These are phyloP conservation scores for Colletotrichum australisinense DNA, from an alignment of 2,329 filamentous ascomycete species.

Conservation along the genomic window DNA sequence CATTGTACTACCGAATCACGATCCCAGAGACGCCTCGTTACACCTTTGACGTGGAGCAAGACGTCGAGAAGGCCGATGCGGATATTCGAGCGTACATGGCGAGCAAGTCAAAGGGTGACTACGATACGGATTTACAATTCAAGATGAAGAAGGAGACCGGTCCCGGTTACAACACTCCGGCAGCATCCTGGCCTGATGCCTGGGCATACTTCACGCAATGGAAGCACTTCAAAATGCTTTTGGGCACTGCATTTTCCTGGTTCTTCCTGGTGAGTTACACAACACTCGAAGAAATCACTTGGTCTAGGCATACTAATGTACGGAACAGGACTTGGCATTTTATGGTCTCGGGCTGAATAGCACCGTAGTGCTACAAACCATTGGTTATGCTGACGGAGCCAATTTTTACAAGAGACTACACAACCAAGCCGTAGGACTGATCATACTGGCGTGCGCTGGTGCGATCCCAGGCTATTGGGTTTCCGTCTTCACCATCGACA, in stretches of 20 bases:
- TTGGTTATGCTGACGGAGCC: conserved; percentile 74
- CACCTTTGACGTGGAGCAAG: conserved; percentile 82
- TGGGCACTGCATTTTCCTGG: conserved; percentile 85
- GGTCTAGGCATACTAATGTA: conserved; percentile 30
- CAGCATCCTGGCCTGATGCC: conserved; percentile 78
- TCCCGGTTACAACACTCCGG: conserved; percentile 69
- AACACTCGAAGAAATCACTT: not conserved
- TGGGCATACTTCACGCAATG: conserved; percentile 74
- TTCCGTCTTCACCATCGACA: conserved; percentile 79
- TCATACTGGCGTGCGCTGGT: conserved; percentile 82
- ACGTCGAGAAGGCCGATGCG: conserved; percentile 79
- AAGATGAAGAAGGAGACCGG: conserved; percentile 65
- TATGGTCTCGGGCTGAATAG: conserved; percentile 83
- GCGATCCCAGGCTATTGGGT: conserved; percentile 86
- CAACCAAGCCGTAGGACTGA: conserved; percentile 80
- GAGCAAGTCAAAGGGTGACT: conserved; percentile 58
- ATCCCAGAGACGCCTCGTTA: conserved; percentile 88
- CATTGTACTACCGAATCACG: conserved; percentile 87
- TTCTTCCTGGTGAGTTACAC: conserved; percentile 71
- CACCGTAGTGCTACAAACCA: conserved; percentile 75
- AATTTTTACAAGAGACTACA: conserved; percentile 77
- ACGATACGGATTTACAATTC: conserved; percentile 60
- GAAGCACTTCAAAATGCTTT: conserved; percentile 76
- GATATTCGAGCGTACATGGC: conserved; percentile 74
- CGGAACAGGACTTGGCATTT: conserved; percentile 69